These are phyloP conservation scores for Kwoniella mangroviensis DNA, from an alignment of 768 basidiomycete genomes.

Conservation along the genomic window DNA sequence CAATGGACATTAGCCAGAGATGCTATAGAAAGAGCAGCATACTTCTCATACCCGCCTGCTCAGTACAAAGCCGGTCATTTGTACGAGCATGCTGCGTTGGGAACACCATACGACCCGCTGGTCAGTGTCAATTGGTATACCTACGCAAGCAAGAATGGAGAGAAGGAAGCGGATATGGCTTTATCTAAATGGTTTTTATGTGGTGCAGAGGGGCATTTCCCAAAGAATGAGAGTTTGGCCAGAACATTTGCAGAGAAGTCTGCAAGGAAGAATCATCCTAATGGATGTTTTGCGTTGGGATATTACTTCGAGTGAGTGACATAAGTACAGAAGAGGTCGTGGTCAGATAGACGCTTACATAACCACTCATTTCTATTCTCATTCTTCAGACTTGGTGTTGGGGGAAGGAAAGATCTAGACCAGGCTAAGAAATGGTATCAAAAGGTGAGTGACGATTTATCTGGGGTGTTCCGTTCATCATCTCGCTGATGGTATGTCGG, in stretches of 20 bases:
- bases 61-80: constrained; percentile 92
- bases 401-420: constrained; percentile 63
- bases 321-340: not conserved
- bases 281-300: constrained; percentile 92
- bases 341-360: not conserved
- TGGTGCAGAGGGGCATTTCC: constrained; percentile 73
- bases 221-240: constrained; percentile 84
- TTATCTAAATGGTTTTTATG: constrained; percentile 97
- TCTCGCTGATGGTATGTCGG: not conserved
- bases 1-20: constrained; percentile 69
- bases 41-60: constrained; percentile 74
- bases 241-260: constrained; percentile 85
- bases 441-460: constrained; percentile 59
- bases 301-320: constrained; percentile 74
- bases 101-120: constrained; percentile 84
- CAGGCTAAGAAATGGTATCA: constrained; percentile 79
- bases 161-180: constrained; percentile 94
- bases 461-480: not conserved
- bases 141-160: constrained; percentile 72
- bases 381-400: constrained; percentile 71
- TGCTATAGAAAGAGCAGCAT: constrained; percentile 82
- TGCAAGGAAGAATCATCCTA: constrained; percentile 69
- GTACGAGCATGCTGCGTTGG: constrained; percentile 86
- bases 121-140: constrained; percentile 87
- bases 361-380: not conserved